A percentile compares a stretch with the other conserved stretches of the same genome.
These are phyloP conservation scores for Aspergillus sp. DNA, from an alignment of 2,329 filamentous ascomycete species.

Conservation along the genomic window DNA sequence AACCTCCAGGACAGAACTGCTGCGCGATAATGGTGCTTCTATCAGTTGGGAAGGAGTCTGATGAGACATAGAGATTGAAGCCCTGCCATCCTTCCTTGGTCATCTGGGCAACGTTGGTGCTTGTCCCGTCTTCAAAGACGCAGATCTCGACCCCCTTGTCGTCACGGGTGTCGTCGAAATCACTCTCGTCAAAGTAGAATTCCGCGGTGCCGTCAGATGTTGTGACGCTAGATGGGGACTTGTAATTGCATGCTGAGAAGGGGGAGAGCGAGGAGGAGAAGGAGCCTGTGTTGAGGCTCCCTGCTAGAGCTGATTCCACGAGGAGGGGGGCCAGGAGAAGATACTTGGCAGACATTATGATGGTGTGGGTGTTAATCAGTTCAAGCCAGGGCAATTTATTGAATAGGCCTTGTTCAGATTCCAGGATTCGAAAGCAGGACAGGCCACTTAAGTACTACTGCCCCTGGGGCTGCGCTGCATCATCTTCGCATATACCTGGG, in stretches of 20 bases:
- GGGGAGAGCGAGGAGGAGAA: not conserved
- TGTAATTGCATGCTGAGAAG: slow-evolving; percentile 1
- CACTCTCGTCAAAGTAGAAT: not conserved
- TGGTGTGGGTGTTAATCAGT: not conserved
- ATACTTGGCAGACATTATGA: not conserved
- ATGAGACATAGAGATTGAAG: not conserved
- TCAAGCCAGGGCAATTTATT: no score
- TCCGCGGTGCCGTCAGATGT: not conserved
- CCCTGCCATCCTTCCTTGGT: slow-evolving; percentile 7
- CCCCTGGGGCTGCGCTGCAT: no score
- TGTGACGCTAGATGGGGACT: not conserved
- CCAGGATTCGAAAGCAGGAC: no score
- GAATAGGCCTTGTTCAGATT: no score
- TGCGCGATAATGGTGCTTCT: slow-evolving; percentile 3
- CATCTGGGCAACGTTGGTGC: slow-evolving; percentile 1
- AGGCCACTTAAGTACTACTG: no score
- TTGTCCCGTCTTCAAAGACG: not conserved
- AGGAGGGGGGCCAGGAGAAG: not conserved
- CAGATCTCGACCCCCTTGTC: slow-evolving; percentile 2
- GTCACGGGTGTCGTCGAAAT: not conserved
- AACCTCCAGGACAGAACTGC: slow-evolving; percentile 5
- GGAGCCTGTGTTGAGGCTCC: not conserved
- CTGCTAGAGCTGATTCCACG: not conserved
- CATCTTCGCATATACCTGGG: no score
- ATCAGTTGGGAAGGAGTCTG: not conserved